phyloP scores from a whole-genome alignment of 2,329 filamentous ascomycete species.

The Helminthosporium solani region DNA sequence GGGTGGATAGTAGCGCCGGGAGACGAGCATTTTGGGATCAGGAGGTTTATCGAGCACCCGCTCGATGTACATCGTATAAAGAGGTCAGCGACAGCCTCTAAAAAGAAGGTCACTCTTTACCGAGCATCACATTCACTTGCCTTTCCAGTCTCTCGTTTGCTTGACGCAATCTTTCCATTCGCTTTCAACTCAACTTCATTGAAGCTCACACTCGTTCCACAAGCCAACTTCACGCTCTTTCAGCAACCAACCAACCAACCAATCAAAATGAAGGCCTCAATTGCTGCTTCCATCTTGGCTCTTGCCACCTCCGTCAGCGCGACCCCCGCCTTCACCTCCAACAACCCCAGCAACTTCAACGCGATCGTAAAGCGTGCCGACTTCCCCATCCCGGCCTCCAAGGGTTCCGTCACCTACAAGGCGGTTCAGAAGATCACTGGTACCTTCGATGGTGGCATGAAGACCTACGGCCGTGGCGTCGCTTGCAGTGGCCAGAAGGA shows the following conservation, averaged over 20 bases:
- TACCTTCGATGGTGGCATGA: conserved; percentile 26
- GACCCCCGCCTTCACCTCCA: conserved; percentile 13
- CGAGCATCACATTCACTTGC: conserved; percentile 5
- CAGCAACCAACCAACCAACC: conserved; percentile 7
- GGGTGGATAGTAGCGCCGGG: conserved; percentile 1
- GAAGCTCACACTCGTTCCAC: conserved; percentile 19
- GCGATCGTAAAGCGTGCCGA: conserved; percentile 32
- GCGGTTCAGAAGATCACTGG: conserved; percentile 13
- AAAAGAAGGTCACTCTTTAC: conserved; percentile 6
- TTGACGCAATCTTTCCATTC: conserved; percentile 11
- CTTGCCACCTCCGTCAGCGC: conserved; percentile 32
- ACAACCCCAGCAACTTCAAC: conserved; percentile 25
- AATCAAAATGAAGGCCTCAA: conserved; percentile 38
- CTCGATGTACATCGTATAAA: conserved; percentile 8
- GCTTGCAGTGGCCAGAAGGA: conserved; percentile 45
- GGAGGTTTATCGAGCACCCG: neutral
- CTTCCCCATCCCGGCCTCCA: conserved; percentile 33
- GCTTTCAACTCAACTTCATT: conserved; percentile 3
- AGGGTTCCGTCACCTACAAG: conserved; percentile 30
- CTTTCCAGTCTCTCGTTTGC: conserved; percentile 7
- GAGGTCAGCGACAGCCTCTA: neutral
- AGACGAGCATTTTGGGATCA: neutral
- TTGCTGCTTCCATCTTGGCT: conserved; percentile 29
- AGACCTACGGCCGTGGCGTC: conserved; percentile 22
- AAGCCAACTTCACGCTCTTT: conserved; percentile 20